Base-by-base conservation (phyloP, 768 basidiomycete species). In the Cytidiella melzeri region DNA sequence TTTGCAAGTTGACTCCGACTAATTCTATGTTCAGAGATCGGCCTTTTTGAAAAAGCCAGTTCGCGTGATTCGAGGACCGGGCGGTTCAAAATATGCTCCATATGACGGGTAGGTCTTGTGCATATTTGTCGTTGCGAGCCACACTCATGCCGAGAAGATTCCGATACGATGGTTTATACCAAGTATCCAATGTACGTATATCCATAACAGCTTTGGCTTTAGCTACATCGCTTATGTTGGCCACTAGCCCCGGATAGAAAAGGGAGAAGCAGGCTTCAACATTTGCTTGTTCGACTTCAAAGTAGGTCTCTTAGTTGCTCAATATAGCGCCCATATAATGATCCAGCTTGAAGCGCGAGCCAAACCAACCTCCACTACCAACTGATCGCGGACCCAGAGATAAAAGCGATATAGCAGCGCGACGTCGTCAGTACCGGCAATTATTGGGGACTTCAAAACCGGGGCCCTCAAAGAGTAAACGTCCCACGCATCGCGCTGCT, bases 41-140 rank as follows among this genome's bases (percentile, higher is more conserved):
- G 52, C 52, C 4, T 9, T 10, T 2, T 13, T 10, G 3, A 28
- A 48, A n/a, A 43, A 13, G 23, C 41, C 24, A 27, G 43, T 41
- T 21, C 52, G 52, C 13, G 52, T 47, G 9, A 39, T 48, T 10
- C 46, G 52, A 7, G 51, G 51, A 7, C 28, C 45, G 5, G 46
- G 24, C 24, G 34, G 21, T n/a, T 52, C 51, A 12, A 38, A 13
- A 30, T 52, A 52, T 28, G 34, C 52, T 20, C 52, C 52, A 15
- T 19, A 39, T 18, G 24, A 19, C 6, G 46, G 49, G 49, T 50
- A 20, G 4, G 49, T 41, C 23, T 23, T 18, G 9, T 23, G 23
- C 7, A 18, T 23, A 41, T 15, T 7, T 34, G 40, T 41, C n/a
- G 18, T 41, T 18, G 7, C 40, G 9, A 41, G n/a, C 23, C 7